A percentile compares a stretch with the other conserved stretches of the same genome.
These are phyloP conservation scores for Leucogyrophana mollusca DNA, from an alignment of 768 basidiomycete species.

Conservation along the genomic window DNA sequence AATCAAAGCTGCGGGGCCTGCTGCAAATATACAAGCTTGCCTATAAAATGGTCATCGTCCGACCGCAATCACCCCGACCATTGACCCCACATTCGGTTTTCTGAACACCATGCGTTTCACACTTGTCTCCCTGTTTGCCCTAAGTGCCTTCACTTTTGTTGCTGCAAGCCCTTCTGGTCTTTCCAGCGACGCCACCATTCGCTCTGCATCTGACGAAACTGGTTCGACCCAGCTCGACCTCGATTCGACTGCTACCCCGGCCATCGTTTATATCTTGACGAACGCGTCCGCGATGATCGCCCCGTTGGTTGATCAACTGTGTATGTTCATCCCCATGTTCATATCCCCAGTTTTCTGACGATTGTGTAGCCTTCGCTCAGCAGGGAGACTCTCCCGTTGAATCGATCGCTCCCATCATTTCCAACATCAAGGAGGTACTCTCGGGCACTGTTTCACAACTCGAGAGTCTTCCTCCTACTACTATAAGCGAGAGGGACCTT, in stretches of 20 bases:
- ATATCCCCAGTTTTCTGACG: not conserved
- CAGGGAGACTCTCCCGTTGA: constrained; percentile 1
- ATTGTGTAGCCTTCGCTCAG: not conserved
- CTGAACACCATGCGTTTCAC: too few relatives aligned
- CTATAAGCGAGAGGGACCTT: constrained; percentile 9
- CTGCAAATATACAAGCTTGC: too few relatives aligned
- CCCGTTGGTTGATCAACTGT: not conserved
- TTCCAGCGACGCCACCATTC: constrained; percentile 1
- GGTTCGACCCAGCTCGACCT: constrained; percentile 1
- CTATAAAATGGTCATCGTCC: too few relatives aligned
- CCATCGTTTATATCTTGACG: constrained; percentile 2
- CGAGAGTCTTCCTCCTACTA: constrained; percentile 3
- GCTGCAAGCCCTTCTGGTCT: constrained; percentile 18
- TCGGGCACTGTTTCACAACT: not conserved
- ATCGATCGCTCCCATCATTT: not conserved
- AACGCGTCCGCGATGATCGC: not conserved
- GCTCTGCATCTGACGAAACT: not conserved
- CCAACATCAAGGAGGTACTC: constrained; percentile 3
- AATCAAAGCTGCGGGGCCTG: too few relatives aligned
- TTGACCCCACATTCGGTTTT: constrained; percentile 8
- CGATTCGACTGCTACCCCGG: constrained; percentile 6
- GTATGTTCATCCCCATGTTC: not conserved
- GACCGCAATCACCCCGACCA: constrained; percentile 13
- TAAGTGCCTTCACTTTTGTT: constrained; percentile 15
- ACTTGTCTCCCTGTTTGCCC: constrained; percentile 25